phyloP scores from a whole-genome alignment of 202 grass and related monocot species.

The Schoenoplectus triqueter region DNA sequence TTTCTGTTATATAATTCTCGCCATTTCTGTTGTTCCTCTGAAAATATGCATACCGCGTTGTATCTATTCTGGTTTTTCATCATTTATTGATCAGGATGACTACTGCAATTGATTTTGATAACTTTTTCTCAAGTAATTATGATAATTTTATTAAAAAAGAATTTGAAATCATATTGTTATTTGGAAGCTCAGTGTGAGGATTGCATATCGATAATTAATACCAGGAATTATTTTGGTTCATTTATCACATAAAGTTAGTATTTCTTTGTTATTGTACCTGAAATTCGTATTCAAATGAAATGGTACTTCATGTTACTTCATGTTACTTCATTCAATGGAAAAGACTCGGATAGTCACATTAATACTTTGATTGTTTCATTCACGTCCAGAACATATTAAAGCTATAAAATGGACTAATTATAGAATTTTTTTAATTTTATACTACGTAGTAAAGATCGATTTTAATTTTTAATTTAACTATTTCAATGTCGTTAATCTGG shows the following conservation, averaged over 20 bases:
- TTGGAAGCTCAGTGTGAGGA: not conserved
- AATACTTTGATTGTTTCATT: not conserved
- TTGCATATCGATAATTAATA: not conserved
- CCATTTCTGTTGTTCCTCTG: not conserved
- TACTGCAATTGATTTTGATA: slow-evolving; percentile 8
- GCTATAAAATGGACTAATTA: not conserved
- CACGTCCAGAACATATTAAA: not conserved
- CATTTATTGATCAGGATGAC: not conserved
- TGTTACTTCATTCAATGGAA: not conserved
- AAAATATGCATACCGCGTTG: not conserved
- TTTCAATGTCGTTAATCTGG: not conserved
- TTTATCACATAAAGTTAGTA: not conserved
- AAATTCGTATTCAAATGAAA: not conserved
- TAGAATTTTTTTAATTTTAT: not conserved
- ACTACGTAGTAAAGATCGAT: not conserved
- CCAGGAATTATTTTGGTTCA: not conserved
- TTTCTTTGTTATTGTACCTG: not conserved
- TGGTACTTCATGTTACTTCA: not conserved
- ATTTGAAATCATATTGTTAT: not conserved
- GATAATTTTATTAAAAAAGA: not conserved
- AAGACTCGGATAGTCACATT: not conserved
- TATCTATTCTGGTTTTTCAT: slow-evolving; percentile 1
- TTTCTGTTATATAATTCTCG: slow-evolving; percentile 19
- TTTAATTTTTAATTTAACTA: not conserved
- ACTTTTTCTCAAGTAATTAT: not conserved